Base-by-base conservation (phyloP, 139 green algal genomes). In the Ettlia oleoabundans region DNA sequence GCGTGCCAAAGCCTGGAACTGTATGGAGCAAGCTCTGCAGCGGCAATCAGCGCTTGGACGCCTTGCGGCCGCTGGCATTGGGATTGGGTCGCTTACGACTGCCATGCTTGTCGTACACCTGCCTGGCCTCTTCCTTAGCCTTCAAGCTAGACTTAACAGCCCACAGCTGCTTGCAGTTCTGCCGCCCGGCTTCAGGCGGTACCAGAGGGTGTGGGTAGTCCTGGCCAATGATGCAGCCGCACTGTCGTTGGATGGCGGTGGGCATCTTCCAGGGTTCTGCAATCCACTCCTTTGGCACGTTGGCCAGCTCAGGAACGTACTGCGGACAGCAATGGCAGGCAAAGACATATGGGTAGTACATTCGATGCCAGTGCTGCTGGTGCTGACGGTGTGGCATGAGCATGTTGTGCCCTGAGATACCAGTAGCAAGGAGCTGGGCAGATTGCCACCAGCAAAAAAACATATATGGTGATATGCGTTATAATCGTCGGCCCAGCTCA, bases 101-200 rank as follows among this genome's bases (percentile, higher is more conserved):
- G 41, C 69, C 67, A 26, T 74, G 67, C 67, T 74, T 74, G 24
- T 37, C 30, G 67, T 74, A 76, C 69, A 76, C 69, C 69, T 76
- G 40, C 41, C 28, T 24, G 26, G 67, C 67, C 67, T 74, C 37
- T 40, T 74, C 67, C 67, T 74, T 74, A 40, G 67, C 40, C 67
- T 74, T 74, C 15, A 74, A 26, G 38, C 37, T 55, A 26, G 67
- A 35, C 67, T 74, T 74, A 40, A 74, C 53, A 26, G 67, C 38
- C 26, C 53, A 74, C 67, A 74, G 67, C 37, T 53, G 67, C 2
- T 40, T 38, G 37, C 37, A 52, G 67, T 62, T 62, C 69, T 62
- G 41, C 1, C 41, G 69, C 69, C 41, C 69, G 1, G 69, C 69
- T 30, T 76, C 41, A 15, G 42, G 69, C n/a, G 18, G 41, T n/a